Evolutionary conservation across 805 yeast species (phyloP).

Genomic region (Metschnikowia cubensis): DNA sequence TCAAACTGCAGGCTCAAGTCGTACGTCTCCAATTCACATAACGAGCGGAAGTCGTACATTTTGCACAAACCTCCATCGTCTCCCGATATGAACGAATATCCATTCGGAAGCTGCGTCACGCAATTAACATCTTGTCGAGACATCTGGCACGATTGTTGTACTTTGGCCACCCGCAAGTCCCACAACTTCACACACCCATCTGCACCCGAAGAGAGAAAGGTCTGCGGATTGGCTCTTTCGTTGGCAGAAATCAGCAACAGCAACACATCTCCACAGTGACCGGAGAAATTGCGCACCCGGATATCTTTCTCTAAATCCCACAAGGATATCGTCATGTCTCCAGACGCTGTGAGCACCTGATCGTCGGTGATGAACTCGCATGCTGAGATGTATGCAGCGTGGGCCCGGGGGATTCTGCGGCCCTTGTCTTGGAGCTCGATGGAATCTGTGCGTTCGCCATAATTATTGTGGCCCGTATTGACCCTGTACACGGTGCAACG

Average conservation of each 20-base stretch:
- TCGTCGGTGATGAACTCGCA: conserved; percentile 60
- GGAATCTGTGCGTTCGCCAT: conserved; percentile 1
- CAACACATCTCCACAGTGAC: conserved; percentile 71
- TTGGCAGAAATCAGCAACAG: conserved; percentile 29
- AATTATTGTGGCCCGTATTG: neutral
- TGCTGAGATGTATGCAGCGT: conserved; percentile 76
- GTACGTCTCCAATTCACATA: conserved; percentile 60
- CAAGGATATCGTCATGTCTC: conserved; percentile 72
- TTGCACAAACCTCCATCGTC: conserved; percentile 73
- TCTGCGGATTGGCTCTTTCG: conserved; percentile 9
- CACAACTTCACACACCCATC: conserved; percentile 66
- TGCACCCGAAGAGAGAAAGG: conserved; percentile 60
- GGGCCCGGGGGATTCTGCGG: conserved; percentile 47
- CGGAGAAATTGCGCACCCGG: conserved; percentile 50
- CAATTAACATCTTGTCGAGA: conserved; percentile 62
- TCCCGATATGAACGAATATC: conserved; percentile 67
- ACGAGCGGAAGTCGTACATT: conserved; percentile 73
- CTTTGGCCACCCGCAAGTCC: conserved; percentile 47
- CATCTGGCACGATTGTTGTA: conserved; percentile 49
- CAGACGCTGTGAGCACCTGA: conserved; percentile 64
- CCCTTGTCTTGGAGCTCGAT: conserved; percentile 12
- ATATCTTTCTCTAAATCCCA: conserved; percentile 75
- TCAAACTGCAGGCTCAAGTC: conserved; percentile 20
- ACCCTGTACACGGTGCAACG: conserved; percentile 64
- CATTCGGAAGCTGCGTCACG: conserved; percentile 63